These are phyloP conservation scores for Skeletonema marinoi DNA, from an alignment of 108 stramenopile species.

Conservation along the genomic window DNA sequence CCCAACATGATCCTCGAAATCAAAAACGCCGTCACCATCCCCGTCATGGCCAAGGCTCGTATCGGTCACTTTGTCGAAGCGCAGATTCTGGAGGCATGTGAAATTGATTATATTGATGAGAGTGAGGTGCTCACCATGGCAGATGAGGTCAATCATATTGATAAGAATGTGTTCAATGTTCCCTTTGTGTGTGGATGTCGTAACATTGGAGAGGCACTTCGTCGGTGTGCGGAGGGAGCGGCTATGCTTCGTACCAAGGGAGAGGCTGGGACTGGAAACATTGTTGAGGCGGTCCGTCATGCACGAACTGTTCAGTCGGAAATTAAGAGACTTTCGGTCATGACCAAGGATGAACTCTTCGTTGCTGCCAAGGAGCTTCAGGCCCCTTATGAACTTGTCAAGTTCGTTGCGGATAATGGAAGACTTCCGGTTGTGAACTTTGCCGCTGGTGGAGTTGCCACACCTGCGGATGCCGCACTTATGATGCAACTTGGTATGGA, in stretches of 20 bases:
- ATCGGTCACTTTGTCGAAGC: slow-evolving; percentile 99
- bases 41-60: slow-evolving; percentile 99
- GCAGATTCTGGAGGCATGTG: slow-evolving; percentile 97
- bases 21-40: slow-evolving; percentile 98
- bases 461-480: slow-evolving; percentile 98
- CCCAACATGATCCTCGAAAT: slow-evolving; percentile 97
- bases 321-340: slow-evolving; percentile 78
- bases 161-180: slow-evolving; percentile 95
- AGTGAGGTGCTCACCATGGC: slow-evolving; percentile 99
- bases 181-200: slow-evolving; percentile 99
- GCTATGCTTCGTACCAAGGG: slow-evolving; percentile 99
- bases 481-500: slow-evolving; percentile 99
- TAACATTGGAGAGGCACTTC: slow-evolving; percentile 97
- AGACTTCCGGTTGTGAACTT: slow-evolving; percentile 99
- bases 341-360: slow-evolving; percentile 97
- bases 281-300: slow-evolving; percentile 98
- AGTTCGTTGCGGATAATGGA: slow-evolving; percentile 89
- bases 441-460: slow-evolving; percentile 99
- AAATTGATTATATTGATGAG: slow-evolving; percentile 99
- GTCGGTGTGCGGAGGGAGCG: slow-evolving; percentile 96
- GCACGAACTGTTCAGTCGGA: slow-evolving; percentile 90
- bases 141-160: slow-evolving; percentile 99
- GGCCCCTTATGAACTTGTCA: slow-evolving; percentile 93
- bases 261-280: slow-evolving; percentile 99
- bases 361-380: slow-evolving; percentile 96